Percentiles rank a stretch among this genome's conserved stretches.
Conservation (phyloP, 2,329 filamentous ascomycete species). For the Pseudogymnoascus sp. region DNA sequence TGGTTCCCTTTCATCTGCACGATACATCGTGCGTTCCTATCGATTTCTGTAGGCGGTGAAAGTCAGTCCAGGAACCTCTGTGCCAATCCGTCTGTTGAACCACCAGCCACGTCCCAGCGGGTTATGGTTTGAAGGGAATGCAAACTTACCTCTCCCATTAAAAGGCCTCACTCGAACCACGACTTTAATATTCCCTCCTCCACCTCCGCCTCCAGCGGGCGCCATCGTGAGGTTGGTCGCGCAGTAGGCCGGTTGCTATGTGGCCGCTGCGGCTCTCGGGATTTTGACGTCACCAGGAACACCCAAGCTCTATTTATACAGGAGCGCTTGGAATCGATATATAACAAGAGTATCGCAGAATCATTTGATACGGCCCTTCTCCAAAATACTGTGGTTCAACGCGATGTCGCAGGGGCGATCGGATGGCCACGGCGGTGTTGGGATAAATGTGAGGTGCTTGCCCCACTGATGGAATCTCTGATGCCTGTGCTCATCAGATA, state of each 20-base stretch:
- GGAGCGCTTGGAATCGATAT: background rate
- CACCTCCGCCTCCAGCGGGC: constrained; percentile 54
- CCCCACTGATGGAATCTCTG: constrained; percentile 6
- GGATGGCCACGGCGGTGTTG: background rate
- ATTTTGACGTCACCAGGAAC: constrained; percentile 8
- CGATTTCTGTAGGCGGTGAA: constrained; percentile 57
- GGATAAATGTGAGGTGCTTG: constrained; percentile 6
- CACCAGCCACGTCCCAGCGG: constrained; percentile 4
- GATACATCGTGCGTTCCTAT: constrained; percentile 89
- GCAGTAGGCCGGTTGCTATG: constrained; percentile 3
- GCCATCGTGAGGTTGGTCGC: constrained; percentile 20
- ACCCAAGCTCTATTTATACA: background rate
- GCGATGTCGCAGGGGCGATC: background rate
- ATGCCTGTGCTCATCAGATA: constrained; percentile 7
- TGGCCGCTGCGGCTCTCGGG: background rate
- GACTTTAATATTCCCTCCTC: constrained; percentile 97
- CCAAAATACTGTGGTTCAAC: background rate
- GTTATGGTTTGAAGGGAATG: background rate
- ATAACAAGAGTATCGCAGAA: background rate
- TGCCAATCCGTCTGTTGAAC: background rate
- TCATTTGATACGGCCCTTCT: background rate
- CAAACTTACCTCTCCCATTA: constrained; percentile 73
- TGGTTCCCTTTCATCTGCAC: constrained; percentile 93
- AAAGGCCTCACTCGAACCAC: constrained; percentile 95
- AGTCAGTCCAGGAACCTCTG: constrained; percentile 12